Evolutionary conservation across 345 rosid species (phyloP), one percentile per base, ranked within the genome.

Genomic region (Hirschfeldia incana): DNA sequence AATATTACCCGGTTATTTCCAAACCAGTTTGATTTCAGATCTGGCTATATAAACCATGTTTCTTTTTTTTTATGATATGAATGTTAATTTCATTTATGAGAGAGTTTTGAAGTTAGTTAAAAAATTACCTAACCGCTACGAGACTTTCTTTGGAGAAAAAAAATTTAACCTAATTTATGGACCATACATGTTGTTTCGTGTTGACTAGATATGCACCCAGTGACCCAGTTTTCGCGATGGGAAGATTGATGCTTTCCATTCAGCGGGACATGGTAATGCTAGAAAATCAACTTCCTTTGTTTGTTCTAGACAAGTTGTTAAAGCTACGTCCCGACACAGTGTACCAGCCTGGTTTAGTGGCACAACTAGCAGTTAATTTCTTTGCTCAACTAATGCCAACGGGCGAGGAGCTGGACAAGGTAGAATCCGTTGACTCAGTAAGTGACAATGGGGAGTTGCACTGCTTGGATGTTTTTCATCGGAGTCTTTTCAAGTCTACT

Each of bases 201-300:
- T 34, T 60, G 32, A 21, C 53, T 55, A 80, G 83, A 36, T 94
- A 94, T 67, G 80, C 89, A 7, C 84, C 86, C 53, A 91, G 86
- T 21, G 98, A 92, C 77, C 97, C 97, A 1, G 79, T 91, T 44
- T 94, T 92, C n/a, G 88, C 94, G 0, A 89, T 89, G 93, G 86
- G 97, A 17, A 95, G 95, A 12, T 86, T 89, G 1, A 94, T 92
- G 98, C 95, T 89, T 84, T 84, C 94, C 2, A 92, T 92, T 70
- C 95, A 89, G 68, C 78, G 94, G 42, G 98, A 94, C 78, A 94
- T 92, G 97, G 85, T 89, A 74, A 92, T 94, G 97, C 74, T 94
- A 6, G 97, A 92, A 82, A 94, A 92, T 36, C 97, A 90, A 83
- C 81, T 91, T 81, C 97, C 98, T 2, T 83, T 94, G 10, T 94